These are phyloP conservation scores for Nakazawaea populi DNA, from an alignment of 805 yeast genomes.

Conservation along the genomic window DNA sequence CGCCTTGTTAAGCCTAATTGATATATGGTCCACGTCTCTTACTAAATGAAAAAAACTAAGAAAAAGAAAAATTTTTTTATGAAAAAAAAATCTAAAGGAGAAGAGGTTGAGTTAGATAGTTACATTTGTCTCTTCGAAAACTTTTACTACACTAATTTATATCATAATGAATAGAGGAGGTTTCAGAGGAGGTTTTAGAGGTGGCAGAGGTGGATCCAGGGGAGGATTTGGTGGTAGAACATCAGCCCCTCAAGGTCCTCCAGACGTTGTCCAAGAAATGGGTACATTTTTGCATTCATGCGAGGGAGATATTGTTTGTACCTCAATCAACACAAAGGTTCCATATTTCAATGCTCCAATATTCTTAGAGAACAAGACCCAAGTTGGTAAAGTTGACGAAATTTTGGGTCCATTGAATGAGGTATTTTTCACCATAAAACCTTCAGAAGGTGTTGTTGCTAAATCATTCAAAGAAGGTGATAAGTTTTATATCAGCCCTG, in stretches of 20 bases:
- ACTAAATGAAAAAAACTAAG: constrained; percentile 2
- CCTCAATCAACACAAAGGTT: constrained; percentile 86
- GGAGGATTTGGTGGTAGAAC: constrained; percentile 66
- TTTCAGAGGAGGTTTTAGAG: constrained; percentile 48
- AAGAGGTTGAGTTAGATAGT: neutral
- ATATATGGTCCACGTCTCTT: constrained; percentile 17
- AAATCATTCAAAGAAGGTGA: constrained; percentile 91
- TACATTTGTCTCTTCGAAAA: neutral
- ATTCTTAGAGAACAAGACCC: constrained; percentile 91
- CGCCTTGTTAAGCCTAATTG: constrained; percentile 20
- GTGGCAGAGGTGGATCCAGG: constrained; percentile 40
- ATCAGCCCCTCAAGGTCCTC: constrained; percentile 85
- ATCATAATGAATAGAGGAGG: constrained; percentile 65
- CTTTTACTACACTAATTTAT: neutral
- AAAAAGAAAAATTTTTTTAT: constrained; percentile 5
- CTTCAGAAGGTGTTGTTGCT: constrained; percentile 95
- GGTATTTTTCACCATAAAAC: constrained; percentile 95
- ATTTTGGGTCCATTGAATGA: constrained; percentile 96
- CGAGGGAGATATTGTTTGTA: constrained; percentile 96
- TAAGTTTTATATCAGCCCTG: constrained; percentile 92
- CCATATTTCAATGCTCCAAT: constrained; percentile 99
- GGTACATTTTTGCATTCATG: constrained; percentile 88
- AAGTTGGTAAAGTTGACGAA: constrained; percentile 96
- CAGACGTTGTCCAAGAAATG: constrained; percentile 91
- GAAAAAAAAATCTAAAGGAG: neutral